Base-by-base conservation (phyloP, 495 filamentous ascomycete species). In the Pyrenula aspistea region DNA sequence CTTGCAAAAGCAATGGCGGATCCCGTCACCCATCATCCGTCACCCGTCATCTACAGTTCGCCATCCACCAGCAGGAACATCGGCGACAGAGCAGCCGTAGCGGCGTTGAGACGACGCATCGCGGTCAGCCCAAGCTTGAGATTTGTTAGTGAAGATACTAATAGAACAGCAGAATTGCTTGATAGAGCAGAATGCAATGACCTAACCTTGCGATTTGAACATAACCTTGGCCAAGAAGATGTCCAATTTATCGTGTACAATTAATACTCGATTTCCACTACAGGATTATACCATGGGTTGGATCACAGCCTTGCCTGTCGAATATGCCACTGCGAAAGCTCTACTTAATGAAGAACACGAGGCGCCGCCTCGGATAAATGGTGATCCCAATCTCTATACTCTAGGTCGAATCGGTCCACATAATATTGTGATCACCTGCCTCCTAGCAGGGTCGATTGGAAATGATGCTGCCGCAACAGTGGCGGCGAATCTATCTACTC, bases 241-340 rank as follows among this genome's bases (percentile, higher is more conserved):
- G 31, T 42, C 31, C 31, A 42, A 42, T 4, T 42, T 15, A 15
- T 42, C 31, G 31, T 15, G 31, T 15, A 42, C 4, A 15, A 42
- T 42, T 42, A 4, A 42, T 4, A 42, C 31, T 42, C 31, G 31
- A 42, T 15, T 42, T 15, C 15, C 31, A 15, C 31, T 42, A 15
- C 53, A 65, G 58, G 36, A 62, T 36, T 80, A 77, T 59, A 72
- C 61, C 1, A 63, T 79, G 2, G 76, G 71, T 23, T 75, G 73
- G 71, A 71, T 79, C 23, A 71, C 67, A 48, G 68, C 73, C 1
- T 60, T 77, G 2, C 52, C 51, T 0, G 48, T 57, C 1, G 76
- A 77, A 55, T 50, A 56, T 15, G 59, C 66, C 22, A 73, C 75
- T 0, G 73, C 68, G 8, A 52, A 42, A 25, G 57, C 51, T 3